A percentile compares a stretch with the other conserved stretches of the same genome.
These are phyloP conservation scores for Saccharomycopsis sp. DNA, from an alignment of 805 yeast genomes.

Conservation along the genomic window DNA sequence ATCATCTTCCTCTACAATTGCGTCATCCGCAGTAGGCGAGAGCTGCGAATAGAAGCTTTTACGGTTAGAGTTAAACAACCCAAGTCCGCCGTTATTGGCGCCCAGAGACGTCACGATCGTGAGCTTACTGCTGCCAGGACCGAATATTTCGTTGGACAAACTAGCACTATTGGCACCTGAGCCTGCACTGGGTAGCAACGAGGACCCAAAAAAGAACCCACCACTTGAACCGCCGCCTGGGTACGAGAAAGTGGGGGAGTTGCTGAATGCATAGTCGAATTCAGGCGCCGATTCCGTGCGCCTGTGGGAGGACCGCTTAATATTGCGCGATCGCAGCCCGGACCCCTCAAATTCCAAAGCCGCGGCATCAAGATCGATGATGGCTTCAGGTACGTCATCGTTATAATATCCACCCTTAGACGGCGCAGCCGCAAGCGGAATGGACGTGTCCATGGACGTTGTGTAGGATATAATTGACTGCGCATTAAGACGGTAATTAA, in stretches of 20 bases:
- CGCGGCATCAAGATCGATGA: conserved; percentile 46
- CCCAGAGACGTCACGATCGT: conserved; percentile 6
- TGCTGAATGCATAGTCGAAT: conserved; percentile 28
- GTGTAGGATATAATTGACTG: conserved; percentile 20
- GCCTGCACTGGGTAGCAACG: not conserved
- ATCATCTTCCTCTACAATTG: conserved; percentile 31
- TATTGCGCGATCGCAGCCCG: conserved; percentile 19
- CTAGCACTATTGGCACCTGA: not conserved
- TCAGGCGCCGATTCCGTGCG: conserved; percentile 56
- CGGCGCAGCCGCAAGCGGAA: conserved; percentile 21
- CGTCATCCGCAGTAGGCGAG: conserved; percentile 24
- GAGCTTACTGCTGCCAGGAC: conserved; percentile 3
- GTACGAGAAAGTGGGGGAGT: not conserved
- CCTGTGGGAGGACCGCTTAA: conserved; percentile 30
- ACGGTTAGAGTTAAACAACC: conserved; percentile 4
- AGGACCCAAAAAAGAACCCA: not conserved
- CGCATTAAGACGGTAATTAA: conserved; percentile 16
- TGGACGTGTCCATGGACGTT: conserved; percentile 3
- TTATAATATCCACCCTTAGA: conserved; percentile 20
- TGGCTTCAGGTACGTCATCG: conserved; percentile 42
- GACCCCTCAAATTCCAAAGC: conserved; percentile 37
- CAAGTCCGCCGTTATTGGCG: conserved; percentile 5
- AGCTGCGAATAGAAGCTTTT: conserved; percentile 13
- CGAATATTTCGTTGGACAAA: too few species aligned
- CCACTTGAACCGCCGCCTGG: not conserved